Conservation (phyloP, 768 basidiomycete genomes). For the Amylocystis lapponica region DNA sequence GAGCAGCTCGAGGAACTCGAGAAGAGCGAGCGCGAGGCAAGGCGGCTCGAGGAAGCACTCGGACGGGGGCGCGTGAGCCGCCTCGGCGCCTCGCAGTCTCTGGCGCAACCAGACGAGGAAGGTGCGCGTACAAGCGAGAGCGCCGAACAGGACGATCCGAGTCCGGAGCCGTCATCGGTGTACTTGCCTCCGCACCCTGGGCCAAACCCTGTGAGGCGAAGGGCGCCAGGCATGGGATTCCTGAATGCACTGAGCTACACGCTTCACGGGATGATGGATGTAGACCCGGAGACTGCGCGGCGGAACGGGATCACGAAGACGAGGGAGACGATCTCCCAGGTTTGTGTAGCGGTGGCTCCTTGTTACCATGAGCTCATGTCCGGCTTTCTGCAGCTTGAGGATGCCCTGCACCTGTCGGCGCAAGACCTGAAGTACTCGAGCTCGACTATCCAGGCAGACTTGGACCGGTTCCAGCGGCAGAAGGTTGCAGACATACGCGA, state of each 20-base stretch:
- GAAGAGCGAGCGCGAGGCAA: conserved; percentile 87
- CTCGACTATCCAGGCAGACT: conserved; percentile 93
- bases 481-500: conserved; percentile 95
- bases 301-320: conserved; percentile 93
- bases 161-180: conserved; percentile 31
- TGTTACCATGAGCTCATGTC: not conserved
- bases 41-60: conserved; percentile 83
- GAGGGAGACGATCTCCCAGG: conserved; percentile 91
- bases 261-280: conserved; percentile 97
- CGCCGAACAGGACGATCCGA: conserved; percentile 34
- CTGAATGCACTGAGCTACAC: conserved; percentile 91
- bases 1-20: conserved; percentile 86
- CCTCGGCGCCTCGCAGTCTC: conserved; percentile 15
- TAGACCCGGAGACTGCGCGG: conserved; percentile 93
- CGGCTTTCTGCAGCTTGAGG: conserved; percentile 65
- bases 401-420: conserved; percentile 85
- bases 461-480: conserved; percentile 97
- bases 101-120: conserved; percentile 20
- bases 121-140: too few relatives aligned
- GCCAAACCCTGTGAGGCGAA: conserved; percentile 57
- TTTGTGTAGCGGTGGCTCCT: conserved; percentile 28
- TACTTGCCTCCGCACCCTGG: conserved; percentile 78
- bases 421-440: conserved; percentile 96
- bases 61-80: conserved; percentile 17
- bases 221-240: conserved; percentile 77